Evolutionary conservation across 371 early-diverging fungal genomes (phyloP).

Genomic region (Syncephalis plumigaleata): DNA sequence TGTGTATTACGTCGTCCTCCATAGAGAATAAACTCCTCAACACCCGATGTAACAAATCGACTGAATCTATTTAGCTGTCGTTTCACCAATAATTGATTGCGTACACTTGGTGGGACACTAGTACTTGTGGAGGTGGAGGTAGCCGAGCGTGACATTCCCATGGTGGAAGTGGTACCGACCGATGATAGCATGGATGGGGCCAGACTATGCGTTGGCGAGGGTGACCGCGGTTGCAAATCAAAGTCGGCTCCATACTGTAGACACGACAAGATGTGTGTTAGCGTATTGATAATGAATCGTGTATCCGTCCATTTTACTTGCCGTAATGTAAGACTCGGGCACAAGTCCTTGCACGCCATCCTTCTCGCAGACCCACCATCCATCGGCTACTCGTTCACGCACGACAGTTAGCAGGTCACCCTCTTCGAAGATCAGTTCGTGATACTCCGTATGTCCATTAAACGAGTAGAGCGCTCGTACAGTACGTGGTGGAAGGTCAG

Average conservation of each 20-base stretch:
- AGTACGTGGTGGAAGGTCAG: background rate
- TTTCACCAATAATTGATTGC: constrained; percentile 14
- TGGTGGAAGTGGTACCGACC: constrained; percentile 6
- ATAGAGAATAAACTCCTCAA: constrained; percentile 19
- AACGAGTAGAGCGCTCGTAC: constrained; percentile 8
- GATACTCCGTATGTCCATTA: constrained; percentile 8
- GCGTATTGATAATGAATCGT: no score
- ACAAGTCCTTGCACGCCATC: constrained; percentile 17
- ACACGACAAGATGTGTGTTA: no score
- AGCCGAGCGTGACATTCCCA: background rate
- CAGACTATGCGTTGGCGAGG: constrained; percentile 7
- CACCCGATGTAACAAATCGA: constrained; percentile 23
- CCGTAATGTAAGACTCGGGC: constrained; percentile 19
- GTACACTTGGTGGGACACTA: constrained; percentile 6
- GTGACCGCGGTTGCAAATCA: constrained; percentile 5
- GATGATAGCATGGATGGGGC: constrained; percentile 1
- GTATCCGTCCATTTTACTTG: constrained; percentile 4
- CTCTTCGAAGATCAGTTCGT: constrained; percentile 17
- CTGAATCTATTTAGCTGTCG: constrained; percentile 20
- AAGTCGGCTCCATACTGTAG: constrained; percentile 3
- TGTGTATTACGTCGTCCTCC: constrained; percentile 6
- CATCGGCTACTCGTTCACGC: constrained; percentile 16
- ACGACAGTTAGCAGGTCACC: constrained; percentile 17
- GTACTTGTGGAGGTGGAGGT: background rate
- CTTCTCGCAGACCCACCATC: constrained; percentile 20